These are phyloP conservation scores for Amanita inopinata DNA, from an alignment of 768 basidiomycete genomes.

Conservation along the genomic window DNA sequence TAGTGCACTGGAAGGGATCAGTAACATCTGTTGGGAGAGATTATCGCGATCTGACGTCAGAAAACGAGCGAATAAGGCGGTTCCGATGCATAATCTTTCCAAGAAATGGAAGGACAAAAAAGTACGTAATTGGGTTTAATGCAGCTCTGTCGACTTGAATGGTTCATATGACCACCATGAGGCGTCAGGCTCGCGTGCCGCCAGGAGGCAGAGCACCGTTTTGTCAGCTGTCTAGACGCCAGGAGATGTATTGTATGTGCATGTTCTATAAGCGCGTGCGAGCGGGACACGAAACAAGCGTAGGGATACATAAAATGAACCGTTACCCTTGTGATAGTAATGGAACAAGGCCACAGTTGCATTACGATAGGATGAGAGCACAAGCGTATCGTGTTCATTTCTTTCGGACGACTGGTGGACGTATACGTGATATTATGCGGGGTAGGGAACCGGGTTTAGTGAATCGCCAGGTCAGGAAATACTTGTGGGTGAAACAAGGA, in stretches of 20 bases:
- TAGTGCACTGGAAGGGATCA: no score
- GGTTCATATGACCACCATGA: background rate
- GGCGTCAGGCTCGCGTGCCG: background rate
- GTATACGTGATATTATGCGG: background rate
- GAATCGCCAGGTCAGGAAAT: background rate
- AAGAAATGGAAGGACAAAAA: background rate
- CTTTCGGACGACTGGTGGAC: slow-evolving; percentile 4
- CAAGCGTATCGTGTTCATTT: no score
- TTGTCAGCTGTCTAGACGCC: no score
- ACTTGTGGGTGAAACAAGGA: background rate
- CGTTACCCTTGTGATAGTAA: no score
- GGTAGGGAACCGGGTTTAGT: background rate
- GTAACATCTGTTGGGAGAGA: no score
- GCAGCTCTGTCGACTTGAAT: background rate
- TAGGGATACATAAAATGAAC: no score
- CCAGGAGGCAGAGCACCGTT: no score
- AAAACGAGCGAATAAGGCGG: background rate
- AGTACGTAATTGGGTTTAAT: background rate
- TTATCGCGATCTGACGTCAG: background rate
- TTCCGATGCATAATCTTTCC: background rate
- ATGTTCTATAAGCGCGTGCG: no score
- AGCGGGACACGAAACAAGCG: no score
- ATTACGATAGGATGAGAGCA: no score
- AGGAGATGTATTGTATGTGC: no score
- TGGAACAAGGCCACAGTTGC: no score